These are phyloP conservation scores for Ogataea ganodermae DNA, from an alignment of 805 yeast genomes.

Conservation along the genomic window DNA sequence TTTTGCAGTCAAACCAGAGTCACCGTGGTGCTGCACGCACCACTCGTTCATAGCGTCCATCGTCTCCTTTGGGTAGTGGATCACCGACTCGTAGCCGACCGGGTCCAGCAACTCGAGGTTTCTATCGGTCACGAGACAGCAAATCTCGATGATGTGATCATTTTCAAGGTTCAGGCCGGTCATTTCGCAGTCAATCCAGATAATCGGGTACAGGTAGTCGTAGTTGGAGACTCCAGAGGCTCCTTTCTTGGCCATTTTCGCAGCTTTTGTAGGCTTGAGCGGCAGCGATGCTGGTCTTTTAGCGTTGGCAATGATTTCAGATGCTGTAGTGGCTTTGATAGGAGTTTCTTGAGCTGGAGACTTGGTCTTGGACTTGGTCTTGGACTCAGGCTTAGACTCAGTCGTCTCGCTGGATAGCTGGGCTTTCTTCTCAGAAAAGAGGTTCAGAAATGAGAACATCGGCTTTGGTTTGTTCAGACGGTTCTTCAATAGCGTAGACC, in stretches of 20 bases:
- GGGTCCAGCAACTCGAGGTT: constrained; percentile 69
- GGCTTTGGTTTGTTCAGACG: neutral
- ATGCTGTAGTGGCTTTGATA: neutral
- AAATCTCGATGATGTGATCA: constrained; percentile 90
- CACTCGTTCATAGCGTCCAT: constrained; percentile 82
- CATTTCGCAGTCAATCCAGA: constrained; percentile 99
- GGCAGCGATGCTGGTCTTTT: constrained; percentile 6
- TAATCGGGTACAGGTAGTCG: constrained; percentile 45
- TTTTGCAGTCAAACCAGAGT: constrained; percentile 73
- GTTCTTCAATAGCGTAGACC: neutral
- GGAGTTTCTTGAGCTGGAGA: neutral
- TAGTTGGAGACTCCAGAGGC: constrained; percentile 10
- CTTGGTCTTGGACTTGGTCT: neutral
- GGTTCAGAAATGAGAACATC: constrained; percentile 6
- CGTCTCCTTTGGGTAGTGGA: constrained; percentile 61
- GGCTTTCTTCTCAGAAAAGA: constrained; percentile 3
- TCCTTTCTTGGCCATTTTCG: constrained; percentile 10
- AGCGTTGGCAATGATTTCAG: neutral
- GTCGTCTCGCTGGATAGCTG: neutral
- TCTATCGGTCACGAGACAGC: constrained; percentile 88
- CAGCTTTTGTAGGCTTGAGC: constrained; percentile 4
- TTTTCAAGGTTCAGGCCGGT: constrained; percentile 82
- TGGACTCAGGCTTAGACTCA: neutral
- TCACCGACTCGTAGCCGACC: constrained; percentile 76
- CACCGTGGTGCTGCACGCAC: constrained; percentile 83